Conservation (phyloP, 176 grass and related monocot species). For the Miscanthus lutarioriparius region DNA sequence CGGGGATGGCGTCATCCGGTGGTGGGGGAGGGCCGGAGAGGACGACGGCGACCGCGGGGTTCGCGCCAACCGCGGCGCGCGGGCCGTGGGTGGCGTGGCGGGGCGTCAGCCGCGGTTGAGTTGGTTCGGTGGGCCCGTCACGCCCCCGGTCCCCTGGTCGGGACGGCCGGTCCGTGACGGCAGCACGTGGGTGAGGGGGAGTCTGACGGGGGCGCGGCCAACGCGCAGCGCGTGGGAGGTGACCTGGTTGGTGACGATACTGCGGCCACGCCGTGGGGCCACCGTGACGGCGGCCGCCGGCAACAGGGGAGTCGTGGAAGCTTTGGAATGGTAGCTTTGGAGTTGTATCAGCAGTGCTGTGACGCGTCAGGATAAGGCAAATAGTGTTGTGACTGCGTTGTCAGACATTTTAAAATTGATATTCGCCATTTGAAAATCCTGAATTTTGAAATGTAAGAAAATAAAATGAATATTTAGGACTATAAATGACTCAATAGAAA, state of each 20-base stretch:
- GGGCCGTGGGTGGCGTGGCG: constrained; percentile 36
- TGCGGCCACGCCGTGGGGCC: not conserved
- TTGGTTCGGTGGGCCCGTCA: constrained; percentile 5
- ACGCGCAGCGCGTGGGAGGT: constrained; percentile 26
- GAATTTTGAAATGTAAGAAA: not conserved
- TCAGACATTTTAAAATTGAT: no score
- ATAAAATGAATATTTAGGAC: no score
- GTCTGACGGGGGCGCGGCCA: not conserved
- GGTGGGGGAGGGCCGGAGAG: not conserved
- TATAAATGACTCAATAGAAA: not conserved
- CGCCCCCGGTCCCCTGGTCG: not conserved
- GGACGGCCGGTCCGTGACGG: constrained; percentile 6
- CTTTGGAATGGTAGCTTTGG: not conserved
- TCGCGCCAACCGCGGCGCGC: constrained; percentile 11
- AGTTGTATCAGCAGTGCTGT: not conserved
- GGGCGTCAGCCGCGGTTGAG: constrained; percentile 48
- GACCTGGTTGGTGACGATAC: constrained; percentile 31
- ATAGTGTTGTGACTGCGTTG: not conserved
- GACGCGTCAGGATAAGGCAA: not conserved
- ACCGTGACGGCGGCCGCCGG: not conserved
- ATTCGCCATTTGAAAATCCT: not conserved
- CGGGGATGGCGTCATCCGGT: constrained; percentile 18
- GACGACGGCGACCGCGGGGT: constrained; percentile 9
- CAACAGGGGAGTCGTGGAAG: not conserved
- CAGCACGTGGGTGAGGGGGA: not conserved